Base-by-base conservation (phyloP, 345 rosid species). In the Gossypium longicalyx region DNA sequence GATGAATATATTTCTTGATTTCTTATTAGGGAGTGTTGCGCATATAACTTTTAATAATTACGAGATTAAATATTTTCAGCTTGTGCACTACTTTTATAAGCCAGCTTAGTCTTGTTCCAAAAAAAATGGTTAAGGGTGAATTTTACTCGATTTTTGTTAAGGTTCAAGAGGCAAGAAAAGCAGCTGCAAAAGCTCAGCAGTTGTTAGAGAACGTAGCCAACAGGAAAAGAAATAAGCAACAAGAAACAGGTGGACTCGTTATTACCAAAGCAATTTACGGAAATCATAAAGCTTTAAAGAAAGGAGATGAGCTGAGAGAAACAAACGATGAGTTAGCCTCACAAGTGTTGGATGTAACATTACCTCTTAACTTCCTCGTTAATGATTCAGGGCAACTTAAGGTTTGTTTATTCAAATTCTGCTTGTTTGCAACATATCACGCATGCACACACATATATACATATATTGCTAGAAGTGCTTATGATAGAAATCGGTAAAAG, bases 361-460 rank as follows among this genome's bases (percentile, higher is more conserved):
- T 89, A 76, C 93, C 98, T 71, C 89, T 93, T 69, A 96, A 91
- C 87, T 96, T 96, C 85, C 89, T 93, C 16, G 87, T 96, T 76
- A 90, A 79, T 54, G 98, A 93, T 76, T 79, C 92, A 17, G 98
- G 97, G 71, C 86, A 85, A 73, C 90, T 95, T 78, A 91, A 90
- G 97, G 97, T 91, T 84, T 68, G 67, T 53, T 77, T 70, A 67
- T 54, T 20, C n/a, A 17, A 19, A 48, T 67, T 38, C 41, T 34
- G 41, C 41, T 34, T 34, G 41, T 34, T 34, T 5, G 7, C 41
- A 34, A 34, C 41, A 34, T 34, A 34, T 34, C 41, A 6, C 41
- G 7, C 41, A 1, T 5, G 7, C 41, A 34, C 41, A 34, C 41
- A 34, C 41, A 4, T 5, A 5, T 34, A 5, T 34, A 34, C 41